Conservation (phyloP, 148 eudicot genomes). For the Heliamphora exappendiculata region DNA sequence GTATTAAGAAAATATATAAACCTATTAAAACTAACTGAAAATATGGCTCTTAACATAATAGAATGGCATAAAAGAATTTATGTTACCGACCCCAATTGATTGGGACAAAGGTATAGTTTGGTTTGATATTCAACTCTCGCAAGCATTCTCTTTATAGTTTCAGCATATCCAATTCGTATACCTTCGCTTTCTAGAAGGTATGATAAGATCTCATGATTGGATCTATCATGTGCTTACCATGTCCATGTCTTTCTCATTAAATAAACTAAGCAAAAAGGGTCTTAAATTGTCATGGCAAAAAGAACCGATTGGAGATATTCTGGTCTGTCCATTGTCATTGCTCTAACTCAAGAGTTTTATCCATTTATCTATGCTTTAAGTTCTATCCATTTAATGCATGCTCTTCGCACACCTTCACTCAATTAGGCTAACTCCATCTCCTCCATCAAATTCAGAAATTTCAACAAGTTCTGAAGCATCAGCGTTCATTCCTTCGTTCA, state of each 20-base stretch:
- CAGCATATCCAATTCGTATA: background rate
- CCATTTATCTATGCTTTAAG: background rate
- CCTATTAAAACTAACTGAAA: too few relatives aligned
- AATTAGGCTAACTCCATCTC: background rate
- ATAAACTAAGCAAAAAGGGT: background rate
- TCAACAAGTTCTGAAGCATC: background rate
- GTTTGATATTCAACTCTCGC: background rate
- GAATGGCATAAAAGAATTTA: too few relatives aligned
- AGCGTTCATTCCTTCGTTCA: background rate
- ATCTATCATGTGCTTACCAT: background rate
- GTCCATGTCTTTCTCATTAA: background rate
- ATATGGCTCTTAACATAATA: too few relatives aligned
- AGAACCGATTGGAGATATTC: background rate
- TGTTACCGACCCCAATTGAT: too few relatives aligned
- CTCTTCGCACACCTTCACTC: background rate
- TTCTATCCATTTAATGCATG: background rate
- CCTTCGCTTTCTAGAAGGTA: background rate
- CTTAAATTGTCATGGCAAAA: background rate
- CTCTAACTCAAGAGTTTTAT: background rate
- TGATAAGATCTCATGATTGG: background rate
- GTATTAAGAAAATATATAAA: too few relatives aligned
- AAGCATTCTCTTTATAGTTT: background rate
- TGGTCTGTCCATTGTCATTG: background rate
- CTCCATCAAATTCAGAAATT: background rate
- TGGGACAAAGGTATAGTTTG: too few relatives aligned